A percentile compares a stretch with the other conserved stretches of the same genome.
Evolutionary conservation across 352 stramenopile genomes (phyloP).

Genomic region (Globisporangium takayamanum): DNA sequence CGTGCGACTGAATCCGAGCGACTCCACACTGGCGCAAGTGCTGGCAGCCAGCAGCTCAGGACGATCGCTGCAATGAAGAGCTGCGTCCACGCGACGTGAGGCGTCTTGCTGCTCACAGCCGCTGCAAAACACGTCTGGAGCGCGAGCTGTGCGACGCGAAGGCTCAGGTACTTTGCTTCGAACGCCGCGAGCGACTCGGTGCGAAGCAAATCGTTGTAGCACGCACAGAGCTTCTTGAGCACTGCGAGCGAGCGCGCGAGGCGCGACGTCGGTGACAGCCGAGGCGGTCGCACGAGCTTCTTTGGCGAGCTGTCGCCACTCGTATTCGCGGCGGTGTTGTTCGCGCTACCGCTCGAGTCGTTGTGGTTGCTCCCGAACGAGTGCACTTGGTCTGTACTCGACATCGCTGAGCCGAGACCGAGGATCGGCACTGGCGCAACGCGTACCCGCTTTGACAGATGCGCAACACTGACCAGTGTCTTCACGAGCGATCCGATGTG

Average conservation of each 20-base stretch:
- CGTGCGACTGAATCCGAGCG: not conserved
- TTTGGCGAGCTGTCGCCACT: not conserved
- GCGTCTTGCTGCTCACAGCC: not conserved
- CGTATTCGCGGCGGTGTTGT: not conserved
- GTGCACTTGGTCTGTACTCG: not conserved
- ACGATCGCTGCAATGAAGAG: not conserved
- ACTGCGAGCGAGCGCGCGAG: not conserved
- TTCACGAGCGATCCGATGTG: not conserved
- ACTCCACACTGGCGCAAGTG: not conserved
- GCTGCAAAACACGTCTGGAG: slow-evolving; percentile 1
- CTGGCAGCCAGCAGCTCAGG: slow-evolving; percentile 5
- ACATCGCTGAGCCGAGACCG: not conserved
- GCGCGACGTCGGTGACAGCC: not conserved
- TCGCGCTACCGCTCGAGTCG: not conserved
- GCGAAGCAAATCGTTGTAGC: not conserved
- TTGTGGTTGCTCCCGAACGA: not conserved
- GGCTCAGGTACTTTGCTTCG: not conserved
- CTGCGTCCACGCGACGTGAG: not conserved
- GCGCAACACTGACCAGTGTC: not conserved
- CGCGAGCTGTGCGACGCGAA: slow-evolving; percentile 2
- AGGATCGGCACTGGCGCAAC: not conserved
- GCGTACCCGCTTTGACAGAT: not conserved
- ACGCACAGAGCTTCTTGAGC: not conserved
- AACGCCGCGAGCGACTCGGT: slow-evolving; percentile 2
- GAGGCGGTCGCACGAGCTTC: not conserved